A percentile compares a stretch with the other conserved stretches of the same genome.
Evolutionary conservation across 495 filamentous ascomycete species (phyloP).

Genomic region (Aspergillus steynii): DNA sequence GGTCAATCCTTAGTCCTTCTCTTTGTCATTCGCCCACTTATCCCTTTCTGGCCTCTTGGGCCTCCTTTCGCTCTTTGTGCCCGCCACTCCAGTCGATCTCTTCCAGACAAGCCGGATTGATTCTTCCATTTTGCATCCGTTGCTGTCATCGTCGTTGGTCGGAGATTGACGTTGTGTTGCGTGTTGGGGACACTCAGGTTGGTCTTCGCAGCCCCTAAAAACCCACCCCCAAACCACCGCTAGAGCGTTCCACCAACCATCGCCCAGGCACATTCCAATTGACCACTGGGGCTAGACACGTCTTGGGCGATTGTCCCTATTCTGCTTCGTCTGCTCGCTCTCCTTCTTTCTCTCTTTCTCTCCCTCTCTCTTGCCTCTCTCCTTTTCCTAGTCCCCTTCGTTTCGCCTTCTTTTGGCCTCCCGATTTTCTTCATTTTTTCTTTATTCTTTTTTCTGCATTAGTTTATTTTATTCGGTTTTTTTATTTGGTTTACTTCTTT

Average conservation of each 20-base stretch:
- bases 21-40: conserved; percentile 11
- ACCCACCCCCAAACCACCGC: background rate
- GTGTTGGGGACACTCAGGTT: background rate
- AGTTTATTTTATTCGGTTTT: conserved; percentile 10
- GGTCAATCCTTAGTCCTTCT: background rate
- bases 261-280: background rate
- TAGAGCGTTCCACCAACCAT: background rate
- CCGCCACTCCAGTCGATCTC: background rate
- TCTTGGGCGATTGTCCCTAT: background rate
- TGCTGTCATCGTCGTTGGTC: background rate
- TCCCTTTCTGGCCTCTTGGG: conserved; percentile 11
- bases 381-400: conserved; percentile 5
- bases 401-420: conserved; percentile 29
- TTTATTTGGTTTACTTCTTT: conserved; percentile 12
- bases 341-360: background rate
- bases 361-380: background rate
- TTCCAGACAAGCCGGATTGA: background rate
- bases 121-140: background rate
- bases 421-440: conserved; percentile 17
- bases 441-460: conserved; percentile 20
- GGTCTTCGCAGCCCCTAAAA: background rate
- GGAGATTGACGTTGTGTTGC: background rate
- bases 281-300: background rate
- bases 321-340: conserved; percentile 3
- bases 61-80: background rate